Evolutionary conservation across 2,329 filamentous ascomycete genomes (phyloP), one percentile per base, ranked within the genome.

Genomic region (Diaporthe batatas): DNA sequence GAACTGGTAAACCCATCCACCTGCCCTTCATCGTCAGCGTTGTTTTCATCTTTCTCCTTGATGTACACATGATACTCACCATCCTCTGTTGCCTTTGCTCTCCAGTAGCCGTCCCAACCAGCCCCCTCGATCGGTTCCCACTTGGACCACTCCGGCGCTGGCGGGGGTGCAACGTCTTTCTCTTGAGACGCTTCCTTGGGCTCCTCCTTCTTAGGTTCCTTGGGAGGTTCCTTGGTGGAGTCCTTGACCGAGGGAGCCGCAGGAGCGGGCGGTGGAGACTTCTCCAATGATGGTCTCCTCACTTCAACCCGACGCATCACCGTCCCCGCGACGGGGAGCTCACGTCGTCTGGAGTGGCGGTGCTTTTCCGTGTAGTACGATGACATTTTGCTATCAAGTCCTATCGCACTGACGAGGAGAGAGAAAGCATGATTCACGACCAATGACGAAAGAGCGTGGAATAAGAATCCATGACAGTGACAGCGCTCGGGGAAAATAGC

Each of bases 41-140:
- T 29, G n/a, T 29, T 23, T 70, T 32, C 4, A 4, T 44, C 68
- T 7, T 23, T 42, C 10, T 42, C 6, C 23, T 47, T n/a, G 32
- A 51, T 29, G 11, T 11, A 62, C 5, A 29, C 18, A 3, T 18
- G 16, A 3, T 51, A 32, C 16, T 44, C 29, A 74, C 71, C 67
- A 53, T 70, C 58, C 25, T 62, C 58, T 6, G 49, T 42, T 8
- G 54, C 25, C 7, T 57, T 70, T 14, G 70, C 73, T 44, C 73
- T 72, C 73, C 73, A 74, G 44, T 72, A 59, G 25, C 73, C 73
- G 16, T 74, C 73, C 71, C 73, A 74, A 2, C 36, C 32, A 12
- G 58, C 23, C 7, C 39, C 57, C 6, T 68, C 47, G 32, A 73
- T 39, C 18, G 59, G 49, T 54, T 70, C 34, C 73, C 73, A 74